phyloP scores from a whole-genome alignment of 495 filamentous ascomycete genomes.

The Penicillium cosmopolitanum region DNA sequence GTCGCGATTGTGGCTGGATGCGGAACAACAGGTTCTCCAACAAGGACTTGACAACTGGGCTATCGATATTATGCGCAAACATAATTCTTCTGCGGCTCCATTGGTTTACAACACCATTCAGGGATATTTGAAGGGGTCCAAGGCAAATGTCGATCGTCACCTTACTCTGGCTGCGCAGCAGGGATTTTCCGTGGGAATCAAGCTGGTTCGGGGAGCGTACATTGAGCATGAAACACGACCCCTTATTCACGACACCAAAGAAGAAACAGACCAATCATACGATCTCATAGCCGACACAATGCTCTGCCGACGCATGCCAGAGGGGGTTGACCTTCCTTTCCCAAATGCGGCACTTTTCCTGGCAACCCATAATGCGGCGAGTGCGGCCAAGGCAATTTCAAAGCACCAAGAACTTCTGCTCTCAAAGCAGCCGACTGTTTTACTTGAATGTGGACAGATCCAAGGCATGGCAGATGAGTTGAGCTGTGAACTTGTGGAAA shows the following conservation, averaged over 20 bases:
- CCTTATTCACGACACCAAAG: slow-evolving; percentile 48
- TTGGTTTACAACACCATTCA: slow-evolving; percentile 49
- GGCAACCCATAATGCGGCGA: slow-evolving; percentile 43
- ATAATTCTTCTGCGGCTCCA: slow-evolving; percentile 30
- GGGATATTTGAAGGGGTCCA: slow-evolving; percentile 43
- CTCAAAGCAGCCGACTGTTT: slow-evolving; percentile 27
- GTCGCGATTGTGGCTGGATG: slow-evolving; percentile 43
- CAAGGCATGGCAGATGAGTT: slow-evolving; percentile 55
- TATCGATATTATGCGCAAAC: slow-evolving; percentile 44
- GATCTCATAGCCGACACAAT: slow-evolving; percentile 41
- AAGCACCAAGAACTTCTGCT: slow-evolving; percentile 28
- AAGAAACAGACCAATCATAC: slow-evolving; percentile 44
- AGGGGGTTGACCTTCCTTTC: slow-evolving; percentile 24
- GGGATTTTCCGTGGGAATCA: slow-evolving; percentile 40
- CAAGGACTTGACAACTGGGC: slow-evolving; percentile 39
- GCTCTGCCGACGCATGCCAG: slow-evolving; percentile 26
- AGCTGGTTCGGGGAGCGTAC: slow-evolving; percentile 47
- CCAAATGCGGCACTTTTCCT: slow-evolving; percentile 43
- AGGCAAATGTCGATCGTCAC: slow-evolving; percentile 36
- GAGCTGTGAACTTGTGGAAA: slow-evolving; percentile 34
- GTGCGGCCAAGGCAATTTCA: slow-evolving; percentile 34
- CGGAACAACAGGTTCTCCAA: slow-evolving; percentile 44
- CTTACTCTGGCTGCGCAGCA: slow-evolving; percentile 34
- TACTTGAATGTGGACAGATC: slow-evolving; percentile 60
- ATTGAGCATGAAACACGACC: slow-evolving; percentile 41